phyloP scores from a whole-genome alignment of 2,329 filamentous ascomycete species.

The Aspergillus neotritici region DNA sequence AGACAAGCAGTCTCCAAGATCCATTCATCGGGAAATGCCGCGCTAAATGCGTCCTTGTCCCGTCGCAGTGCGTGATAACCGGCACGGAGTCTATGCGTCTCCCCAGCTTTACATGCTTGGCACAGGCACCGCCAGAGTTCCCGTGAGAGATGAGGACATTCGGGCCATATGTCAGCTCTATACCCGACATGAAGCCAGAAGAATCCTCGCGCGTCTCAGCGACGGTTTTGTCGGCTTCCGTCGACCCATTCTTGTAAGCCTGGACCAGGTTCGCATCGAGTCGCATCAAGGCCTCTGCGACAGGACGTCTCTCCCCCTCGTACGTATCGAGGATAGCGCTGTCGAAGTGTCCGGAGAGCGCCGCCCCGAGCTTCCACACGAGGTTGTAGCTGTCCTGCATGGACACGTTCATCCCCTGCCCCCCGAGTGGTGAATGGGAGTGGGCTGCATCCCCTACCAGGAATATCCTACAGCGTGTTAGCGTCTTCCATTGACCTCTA shows the following conservation, averaged over 20 bases:
- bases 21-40: conserved; percentile 12
- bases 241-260: conserved; percentile 6
- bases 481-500: too few relatives aligned
- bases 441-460: conserved; percentile 3
- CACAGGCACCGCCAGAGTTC: background rate
- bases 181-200: conserved; percentile 11
- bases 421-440: conserved; percentile 62
- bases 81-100: conserved; percentile 10
- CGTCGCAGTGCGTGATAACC: conserved; percentile 11
- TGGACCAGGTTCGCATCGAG: conserved; percentile 7
- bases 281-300: conserved; percentile 27
- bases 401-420: conserved; percentile 48
- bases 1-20: conserved; percentile 16
- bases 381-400: conserved; percentile 55
- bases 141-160: conserved; percentile 1
- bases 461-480: background rate
- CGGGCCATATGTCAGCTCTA: conserved; percentile 7
- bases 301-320: conserved; percentile 43
- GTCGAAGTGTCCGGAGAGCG: conserved; percentile 38
- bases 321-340: conserved; percentile 45
- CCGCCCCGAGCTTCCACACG: conserved; percentile 45
- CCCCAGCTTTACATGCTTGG: conserved; percentile 11
- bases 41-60: conserved; percentile 3
- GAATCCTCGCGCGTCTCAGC: conserved; percentile 8
- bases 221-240: background rate